Percentiles rank a stretch among this genome's conserved stretches.
Evolutionary conservation across 345 rosid genomes (phyloP).

Genomic region (sweet orange (Citrus sinensis)): DVS_A1.0 CM039162.1:5861501-5862000

Average conservation of each 20-base stretch:
- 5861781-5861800: background rate
- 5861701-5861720: background rate
- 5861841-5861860: background rate
- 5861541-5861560: constrained; percentile 88
- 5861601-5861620: constrained; percentile 64
- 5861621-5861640: constrained; percentile 1
- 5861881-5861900: background rate
- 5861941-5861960: background rate
- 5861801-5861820: background rate
- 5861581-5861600: constrained; percentile 74
- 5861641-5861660: background rate
- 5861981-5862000: background rate
- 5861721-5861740: background rate
- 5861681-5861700: background rate
- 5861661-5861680: background rate
- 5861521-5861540: constrained; percentile 61
- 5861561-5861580: constrained; percentile 92
- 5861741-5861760: background rate
- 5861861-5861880: background rate
- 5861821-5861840: background rate
- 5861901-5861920: background rate
- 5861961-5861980: background rate
- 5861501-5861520: constrained; percentile 39
- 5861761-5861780: background rate
- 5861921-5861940: background rate